Percentiles rank a stretch among this genome's conserved stretches.
phyloP scores from a whole-genome alignment of 345 rosid species.

The Trapa bicornis region DNA sequence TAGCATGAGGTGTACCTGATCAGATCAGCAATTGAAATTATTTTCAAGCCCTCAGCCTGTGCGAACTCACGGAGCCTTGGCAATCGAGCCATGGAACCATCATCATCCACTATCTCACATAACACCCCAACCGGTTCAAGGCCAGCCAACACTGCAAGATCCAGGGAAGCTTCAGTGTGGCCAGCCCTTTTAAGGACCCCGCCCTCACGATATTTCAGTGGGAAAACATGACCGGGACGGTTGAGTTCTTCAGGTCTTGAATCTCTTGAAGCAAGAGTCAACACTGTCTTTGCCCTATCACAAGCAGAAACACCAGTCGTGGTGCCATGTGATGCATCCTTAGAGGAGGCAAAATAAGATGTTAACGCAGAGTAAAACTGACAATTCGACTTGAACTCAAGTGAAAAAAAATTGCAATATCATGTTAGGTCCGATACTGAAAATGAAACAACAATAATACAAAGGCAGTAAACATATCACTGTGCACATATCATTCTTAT shows the following conservation, averaged over 20 bases:
- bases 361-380: neutral
- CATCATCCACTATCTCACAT: constrained; percentile 89
- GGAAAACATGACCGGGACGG: constrained; percentile 86
- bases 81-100: constrained; percentile 97
- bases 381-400: neutral
- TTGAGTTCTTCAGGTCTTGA: constrained; percentile 70
- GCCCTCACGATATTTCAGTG: constrained; percentile 76
- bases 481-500: neutral
- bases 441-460: neutral
- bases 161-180: constrained; percentile 91
- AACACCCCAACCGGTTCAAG: constrained; percentile 64
- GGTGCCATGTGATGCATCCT: constrained; percentile 77
- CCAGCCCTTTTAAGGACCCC: constrained; percentile 95
- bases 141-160: constrained; percentile 73
- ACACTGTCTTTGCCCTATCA: constrained; percentile 69
- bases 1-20: constrained; percentile 41
- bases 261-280: constrained; percentile 58
- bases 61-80: constrained; percentile 71
- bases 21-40: constrained; percentile 74
- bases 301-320: constrained; percentile 84
- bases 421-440: neutral
- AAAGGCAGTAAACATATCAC: neutral
- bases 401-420: neutral
- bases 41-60: constrained; percentile 44
- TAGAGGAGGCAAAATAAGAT: neutral